These are phyloP conservation scores for Glebionis coronaria DNA, from an alignment of 129 eudicot species.

Conservation along the genomic window DNA sequence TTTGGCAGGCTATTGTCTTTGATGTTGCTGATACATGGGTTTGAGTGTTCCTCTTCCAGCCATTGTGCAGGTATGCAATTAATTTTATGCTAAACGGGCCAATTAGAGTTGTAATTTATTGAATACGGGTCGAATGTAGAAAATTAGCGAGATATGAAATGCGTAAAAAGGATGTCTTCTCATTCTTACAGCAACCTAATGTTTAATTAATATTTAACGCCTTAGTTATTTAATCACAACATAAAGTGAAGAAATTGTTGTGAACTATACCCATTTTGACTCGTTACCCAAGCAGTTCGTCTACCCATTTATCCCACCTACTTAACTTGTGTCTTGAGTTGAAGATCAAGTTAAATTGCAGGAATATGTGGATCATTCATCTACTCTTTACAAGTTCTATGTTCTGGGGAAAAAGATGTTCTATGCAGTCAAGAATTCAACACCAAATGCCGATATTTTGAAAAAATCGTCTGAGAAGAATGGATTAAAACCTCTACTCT, in stretches of 20 bases:
- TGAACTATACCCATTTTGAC: no score
- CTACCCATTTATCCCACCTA: no score
- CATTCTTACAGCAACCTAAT: background rate
- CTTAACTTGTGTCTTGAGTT: background rate
- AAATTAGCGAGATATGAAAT: background rate
- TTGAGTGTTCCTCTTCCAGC: slow-evolving; percentile 96
- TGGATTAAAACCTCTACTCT: slow-evolving; percentile 63
- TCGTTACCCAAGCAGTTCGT: no score
- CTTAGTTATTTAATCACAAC: background rate
- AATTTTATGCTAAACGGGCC: background rate
- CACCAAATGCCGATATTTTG: slow-evolving; percentile 68
- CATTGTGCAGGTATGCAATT: slow-evolving; percentile 70
- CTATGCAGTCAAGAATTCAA: slow-evolving; percentile 76
- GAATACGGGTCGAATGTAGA: background rate
- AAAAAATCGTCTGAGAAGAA: slow-evolving; percentile 41
- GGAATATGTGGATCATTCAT: slow-evolving; percentile 98
- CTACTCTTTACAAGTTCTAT: slow-evolving; percentile 70
- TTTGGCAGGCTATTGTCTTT: slow-evolving; percentile 81
- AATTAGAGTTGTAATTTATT: background rate
- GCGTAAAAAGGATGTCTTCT: background rate
- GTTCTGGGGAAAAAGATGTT: slow-evolving; percentile 76
- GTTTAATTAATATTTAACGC: background rate
- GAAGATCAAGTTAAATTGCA: slow-evolving; percentile 38
- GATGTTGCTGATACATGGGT: slow-evolving; percentile 49
- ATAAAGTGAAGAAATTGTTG: background rate